Base-by-base conservation (phyloP, 139 green algal species). In the Eudorina sp. region DNA sequence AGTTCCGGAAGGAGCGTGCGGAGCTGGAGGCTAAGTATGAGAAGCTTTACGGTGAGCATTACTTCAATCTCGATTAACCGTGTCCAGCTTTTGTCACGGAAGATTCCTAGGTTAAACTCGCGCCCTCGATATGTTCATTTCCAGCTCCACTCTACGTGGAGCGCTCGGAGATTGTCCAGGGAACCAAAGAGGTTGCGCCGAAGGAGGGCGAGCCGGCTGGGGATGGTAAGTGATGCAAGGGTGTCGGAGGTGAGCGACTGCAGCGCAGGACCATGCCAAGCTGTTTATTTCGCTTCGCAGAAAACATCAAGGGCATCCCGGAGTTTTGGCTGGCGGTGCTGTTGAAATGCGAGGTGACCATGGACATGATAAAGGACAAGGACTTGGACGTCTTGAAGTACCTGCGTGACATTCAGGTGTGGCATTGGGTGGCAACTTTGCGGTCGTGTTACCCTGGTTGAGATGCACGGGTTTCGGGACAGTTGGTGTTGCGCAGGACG, bases 301-400 rank as follows among this genome's bases (percentile, higher is more conserved):
- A 88, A 0, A 70, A 46, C 83, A 18, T 85, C 23, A 92, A 88
- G 70, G 96, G 96, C 90, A 95, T 99, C 55, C 97, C 97, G 27
- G 93, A 97, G 60, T 99, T 99, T 90, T 99, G 97, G 97, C 81
- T 95, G 18, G 92, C 87, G 1, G 96, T 95, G 29, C 82, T 99
- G 66, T 91, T 93, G 38, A 95, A 95, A 80, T 94, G 95, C 89
- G 94, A 97, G 34, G 85, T 93, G 43, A 92, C 94, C 21, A 86
- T 82, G 38, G 88, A 92, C 45, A 88, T 94, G 90, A 95, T 97
- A 34, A 95, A 92, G 41, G 97, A 98, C 70, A 97, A 98, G 91
- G 97, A 99, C 78, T 91, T 95, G 53, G 96, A 96, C 43, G 94
- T 97, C n/a, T 93, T 99, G 46, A 93, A 93, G 55, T 96, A 96